A percentile compares a stretch with the other conserved stretches of the same genome.
Evolutionary conservation across 768 basidiomycete species (phyloP).

Genomic region (Sporobolomyces pararoseus): DNA sequence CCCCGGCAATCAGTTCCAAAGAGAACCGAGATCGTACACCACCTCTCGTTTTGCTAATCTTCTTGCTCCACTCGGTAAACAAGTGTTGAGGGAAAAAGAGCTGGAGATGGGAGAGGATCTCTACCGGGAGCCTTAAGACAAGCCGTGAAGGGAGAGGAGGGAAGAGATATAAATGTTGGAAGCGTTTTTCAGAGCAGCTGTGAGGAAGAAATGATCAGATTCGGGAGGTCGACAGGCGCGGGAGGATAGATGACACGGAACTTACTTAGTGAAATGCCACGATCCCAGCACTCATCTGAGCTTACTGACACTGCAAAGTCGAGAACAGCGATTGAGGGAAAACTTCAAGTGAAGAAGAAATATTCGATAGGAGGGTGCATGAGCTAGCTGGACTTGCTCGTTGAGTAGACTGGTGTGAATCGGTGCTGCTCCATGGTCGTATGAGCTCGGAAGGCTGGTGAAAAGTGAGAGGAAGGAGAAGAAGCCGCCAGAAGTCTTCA

Average conservation of each 20-base stretch:
- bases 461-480: background rate
- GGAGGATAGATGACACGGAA: no score
- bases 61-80: no score
- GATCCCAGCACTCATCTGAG: no score
- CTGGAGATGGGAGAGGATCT: background rate
- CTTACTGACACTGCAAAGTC: no score
- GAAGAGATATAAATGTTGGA: background rate
- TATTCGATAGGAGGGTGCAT: no score
- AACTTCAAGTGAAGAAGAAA: no score
- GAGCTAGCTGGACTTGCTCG: no score
- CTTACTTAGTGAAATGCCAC: no score
- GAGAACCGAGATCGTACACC: constrained; percentile 12
- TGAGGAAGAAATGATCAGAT: background rate
- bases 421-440: background rate
- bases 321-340: no score
- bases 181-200: background rate
- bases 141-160: background rate
- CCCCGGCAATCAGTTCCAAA: constrained; percentile 14
- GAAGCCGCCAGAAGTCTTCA: no score
- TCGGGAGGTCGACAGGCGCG: no score
- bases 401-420: no score
- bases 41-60: background rate
- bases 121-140: constrained; percentile 21
- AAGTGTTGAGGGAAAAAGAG: background rate
- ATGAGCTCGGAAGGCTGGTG: background rate